These are phyloP conservation scores for Capsicum baccatum DNA, from an alignment of 257 asterid species.

Conservation along the genomic window DNA sequence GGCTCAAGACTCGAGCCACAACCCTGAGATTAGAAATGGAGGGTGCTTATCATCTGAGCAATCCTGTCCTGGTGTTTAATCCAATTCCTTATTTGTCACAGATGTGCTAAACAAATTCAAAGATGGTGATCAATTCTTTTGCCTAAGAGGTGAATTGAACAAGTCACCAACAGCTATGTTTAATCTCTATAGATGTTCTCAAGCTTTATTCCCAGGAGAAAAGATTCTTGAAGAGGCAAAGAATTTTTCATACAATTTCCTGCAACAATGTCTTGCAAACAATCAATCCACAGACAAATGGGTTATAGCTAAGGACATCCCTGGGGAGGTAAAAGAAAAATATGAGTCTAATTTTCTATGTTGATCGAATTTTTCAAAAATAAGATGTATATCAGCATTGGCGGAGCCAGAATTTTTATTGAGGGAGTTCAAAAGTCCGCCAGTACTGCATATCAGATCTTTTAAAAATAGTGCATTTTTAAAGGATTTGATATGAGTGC, in stretches of 20 bases:
- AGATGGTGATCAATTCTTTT: constrained; percentile 43
- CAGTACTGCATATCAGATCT: too few relatives aligned
- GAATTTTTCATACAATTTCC: constrained; percentile 36
- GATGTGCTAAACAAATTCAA: constrained; percentile 53
- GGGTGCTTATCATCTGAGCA: too few relatives aligned
- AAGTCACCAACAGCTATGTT: constrained; percentile 47
- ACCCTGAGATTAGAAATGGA: too few relatives aligned
- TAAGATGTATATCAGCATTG: too few relatives aligned
- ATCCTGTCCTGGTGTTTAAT: too few relatives aligned
- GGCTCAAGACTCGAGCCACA: too few relatives aligned
- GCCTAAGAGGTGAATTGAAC: constrained; percentile 45
- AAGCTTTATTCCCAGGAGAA: constrained; percentile 53
- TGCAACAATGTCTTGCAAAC: constrained; percentile 26
- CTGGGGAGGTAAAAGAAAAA: constrained; percentile 37
- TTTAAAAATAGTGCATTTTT: too few relatives aligned
- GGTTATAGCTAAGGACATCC: constrained; percentile 48
- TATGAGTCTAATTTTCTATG: too few relatives aligned
- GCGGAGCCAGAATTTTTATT: too few relatives aligned
- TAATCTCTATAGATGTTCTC: constrained; percentile 52
- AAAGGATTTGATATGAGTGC: too few relatives aligned
- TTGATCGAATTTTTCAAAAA: too few relatives aligned
- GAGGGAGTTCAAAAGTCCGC: too few relatives aligned
- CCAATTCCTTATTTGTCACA: background rate
- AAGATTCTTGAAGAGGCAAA: constrained; percentile 54
- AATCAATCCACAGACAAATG: constrained; percentile 46